A percentile compares a stretch with the other conserved stretches of the same genome.
phyloP scores from a whole-genome alignment of 176 grass and related monocot genomes.

The Triticum turgidum region DNA sequence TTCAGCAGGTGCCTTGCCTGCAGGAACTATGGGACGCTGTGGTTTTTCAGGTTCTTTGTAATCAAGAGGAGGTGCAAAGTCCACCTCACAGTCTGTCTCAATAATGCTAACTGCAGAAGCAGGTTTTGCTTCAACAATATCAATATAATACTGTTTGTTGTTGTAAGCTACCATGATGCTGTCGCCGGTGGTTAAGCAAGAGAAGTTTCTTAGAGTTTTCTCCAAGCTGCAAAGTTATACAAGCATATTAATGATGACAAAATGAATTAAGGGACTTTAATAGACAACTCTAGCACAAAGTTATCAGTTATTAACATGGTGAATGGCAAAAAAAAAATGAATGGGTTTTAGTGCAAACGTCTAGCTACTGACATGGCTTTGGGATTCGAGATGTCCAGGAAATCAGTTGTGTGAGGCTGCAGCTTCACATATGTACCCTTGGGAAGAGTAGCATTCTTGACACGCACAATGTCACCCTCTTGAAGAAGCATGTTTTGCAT shows the following conservation, averaged over 20 bases:
- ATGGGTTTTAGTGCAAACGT: background rate
- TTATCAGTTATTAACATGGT: constrained; percentile 47
- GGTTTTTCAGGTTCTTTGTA: constrained; percentile 68
- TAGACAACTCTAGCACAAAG: background rate
- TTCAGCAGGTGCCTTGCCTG: constrained; percentile 46
- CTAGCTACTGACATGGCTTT: constrained; percentile 69
- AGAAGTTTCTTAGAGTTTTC: constrained; percentile 83
- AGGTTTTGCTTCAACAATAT: constrained; percentile 91
- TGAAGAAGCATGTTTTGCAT: constrained; percentile 99
- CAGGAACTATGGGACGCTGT: constrained; percentile 29
- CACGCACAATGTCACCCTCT: constrained; percentile 68
- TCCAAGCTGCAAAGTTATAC: constrained; percentile 54
- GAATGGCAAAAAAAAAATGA: background rate
- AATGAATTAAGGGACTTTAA: background rate
- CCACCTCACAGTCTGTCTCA: constrained; percentile 93
- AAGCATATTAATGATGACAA: constrained; percentile 19
- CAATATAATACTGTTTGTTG: constrained; percentile 88
- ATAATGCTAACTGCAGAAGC: constrained; percentile 85
- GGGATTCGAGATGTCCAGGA: constrained; percentile 85
- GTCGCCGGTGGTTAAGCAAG: constrained; percentile 81
- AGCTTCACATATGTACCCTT: constrained; percentile 91
- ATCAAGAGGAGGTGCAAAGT: constrained; percentile 93
- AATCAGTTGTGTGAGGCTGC: constrained; percentile 82
- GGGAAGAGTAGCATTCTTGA: constrained; percentile 69
- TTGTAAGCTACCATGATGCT: constrained; percentile 92